A percentile compares a stretch with the other conserved stretches of the same genome.
Evolutionary conservation across 2,329 filamentous ascomycete species (phyloP).

Genomic region (Curvularia spicifera): DNA sequence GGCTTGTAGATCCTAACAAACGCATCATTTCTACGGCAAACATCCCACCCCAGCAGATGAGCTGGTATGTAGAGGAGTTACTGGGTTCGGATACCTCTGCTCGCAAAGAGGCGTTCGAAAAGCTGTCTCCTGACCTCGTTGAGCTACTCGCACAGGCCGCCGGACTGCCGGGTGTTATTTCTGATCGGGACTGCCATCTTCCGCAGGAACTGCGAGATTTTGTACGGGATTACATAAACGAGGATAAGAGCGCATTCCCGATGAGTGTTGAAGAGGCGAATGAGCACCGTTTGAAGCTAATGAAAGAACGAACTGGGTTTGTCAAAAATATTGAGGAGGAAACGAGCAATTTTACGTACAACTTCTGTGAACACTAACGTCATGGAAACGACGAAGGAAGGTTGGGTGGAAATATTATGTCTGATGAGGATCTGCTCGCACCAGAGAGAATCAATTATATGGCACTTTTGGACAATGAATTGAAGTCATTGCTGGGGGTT

Average conservation of each 20-base stretch:
- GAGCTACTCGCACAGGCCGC: slow-evolving; percentile 19
- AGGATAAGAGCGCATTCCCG: slow-evolving; percentile 6
- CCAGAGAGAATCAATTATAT: no score
- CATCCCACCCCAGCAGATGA: slow-evolving; percentile 58
- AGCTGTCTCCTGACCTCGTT: slow-evolving; percentile 27
- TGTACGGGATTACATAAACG: slow-evolving; percentile 18
- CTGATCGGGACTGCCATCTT: slow-evolving; percentile 5
- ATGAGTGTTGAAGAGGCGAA: slow-evolving; percentile 28
- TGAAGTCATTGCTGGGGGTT: no score
- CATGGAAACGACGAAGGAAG: not conserved
- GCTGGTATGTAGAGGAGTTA: slow-evolving; percentile 51
- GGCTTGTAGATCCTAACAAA: slow-evolving; percentile 63
- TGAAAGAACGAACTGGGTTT: slow-evolving; percentile 19
- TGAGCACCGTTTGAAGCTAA: slow-evolving; percentile 11
- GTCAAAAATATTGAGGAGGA: slow-evolving; percentile 2
- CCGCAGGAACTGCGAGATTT: slow-evolving; percentile 27
- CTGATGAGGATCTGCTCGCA: no score
- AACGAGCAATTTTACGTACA: slow-evolving; percentile 9
- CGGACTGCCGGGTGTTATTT: not conserved
- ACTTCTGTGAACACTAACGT: slow-evolving; percentile 26
- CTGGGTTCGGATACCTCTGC: slow-evolving; percentile 11
- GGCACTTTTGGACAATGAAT: no score
- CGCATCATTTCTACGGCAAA: slow-evolving; percentile 61
- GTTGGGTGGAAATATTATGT: no score
- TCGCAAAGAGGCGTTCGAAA: slow-evolving; percentile 9